These are phyloP conservation scores for Fusarium brevicatenulatum DNA, from an alignment of 2,329 filamentous ascomycete species.

Conservation along the genomic window DNA sequence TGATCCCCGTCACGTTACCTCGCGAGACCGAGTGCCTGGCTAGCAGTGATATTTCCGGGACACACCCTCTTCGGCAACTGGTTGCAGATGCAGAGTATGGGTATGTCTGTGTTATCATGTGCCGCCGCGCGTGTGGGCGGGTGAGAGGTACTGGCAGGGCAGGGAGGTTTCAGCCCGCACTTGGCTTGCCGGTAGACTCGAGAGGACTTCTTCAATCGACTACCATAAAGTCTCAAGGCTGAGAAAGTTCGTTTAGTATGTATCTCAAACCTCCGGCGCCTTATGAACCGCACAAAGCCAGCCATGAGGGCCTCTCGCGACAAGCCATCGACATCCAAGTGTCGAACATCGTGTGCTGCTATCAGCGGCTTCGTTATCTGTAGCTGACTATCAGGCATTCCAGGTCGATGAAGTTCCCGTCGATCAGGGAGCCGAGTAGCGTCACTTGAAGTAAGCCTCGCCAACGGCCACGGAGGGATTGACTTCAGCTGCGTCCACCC, in stretches of 20 bases:
- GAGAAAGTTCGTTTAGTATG: background rate
- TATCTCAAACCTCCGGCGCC: accelerated
- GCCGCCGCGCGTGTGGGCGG: too few relatives aligned
- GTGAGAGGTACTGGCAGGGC: background rate
- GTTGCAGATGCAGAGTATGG: background rate
- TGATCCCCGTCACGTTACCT: too few relatives aligned
- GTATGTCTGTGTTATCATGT: accelerated
- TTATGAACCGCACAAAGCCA: background rate
- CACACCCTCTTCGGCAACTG: background rate
- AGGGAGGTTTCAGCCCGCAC: background rate
- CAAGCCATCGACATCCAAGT: accelerated
- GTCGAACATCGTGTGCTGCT: background rate
- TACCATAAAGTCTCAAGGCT: too few relatives aligned
- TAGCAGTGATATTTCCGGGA: accelerated
- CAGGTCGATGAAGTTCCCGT: accelerated
- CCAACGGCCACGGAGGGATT: background rate
- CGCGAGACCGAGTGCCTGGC: accelerated
- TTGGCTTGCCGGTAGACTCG: background rate
- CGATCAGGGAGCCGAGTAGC: accelerated
- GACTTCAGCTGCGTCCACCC: background rate
- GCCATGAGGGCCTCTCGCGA: background rate
- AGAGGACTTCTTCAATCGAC: accelerated
- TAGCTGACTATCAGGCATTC: background rate
- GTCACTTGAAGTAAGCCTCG: background rate
- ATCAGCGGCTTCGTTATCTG: accelerated